Evolutionary conservation across 305 asterid genomes (phyloP).

Genomic region (Caryopteris hybrid): DNA sequence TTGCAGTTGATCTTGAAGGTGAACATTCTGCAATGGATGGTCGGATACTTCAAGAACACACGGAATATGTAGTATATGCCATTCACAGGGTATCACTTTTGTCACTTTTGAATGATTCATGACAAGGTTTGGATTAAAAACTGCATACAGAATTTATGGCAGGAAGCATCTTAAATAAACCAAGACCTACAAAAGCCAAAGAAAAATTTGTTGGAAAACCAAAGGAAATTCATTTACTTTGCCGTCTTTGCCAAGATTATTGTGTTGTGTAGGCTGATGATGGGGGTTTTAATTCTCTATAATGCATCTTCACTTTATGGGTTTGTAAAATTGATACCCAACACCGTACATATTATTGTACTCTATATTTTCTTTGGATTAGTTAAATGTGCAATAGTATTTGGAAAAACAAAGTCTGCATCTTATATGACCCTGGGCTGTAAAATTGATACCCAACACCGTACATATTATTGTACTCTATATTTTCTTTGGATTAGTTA

Average conservation of each 20-base stretch:
- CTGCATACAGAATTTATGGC: slow-evolving; percentile 5
- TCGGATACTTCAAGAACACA: slow-evolving; percentile 91
- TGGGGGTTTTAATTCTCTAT: slow-evolving; percentile 4
- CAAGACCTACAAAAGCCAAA: slow-evolving; percentile 1
- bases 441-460: neutral
- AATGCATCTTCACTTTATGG: neutral
- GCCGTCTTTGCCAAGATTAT: neutral
- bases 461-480: neutral
- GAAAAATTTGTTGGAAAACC: neutral
- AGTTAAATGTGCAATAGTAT: slow-evolving; percentile 1
- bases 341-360: neutral
- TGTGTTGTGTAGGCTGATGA: slow-evolving; percentile 15
- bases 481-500: slow-evolving; percentile 8
- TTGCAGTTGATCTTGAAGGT: slow-evolving; percentile 97
- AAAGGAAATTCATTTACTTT: neutral
- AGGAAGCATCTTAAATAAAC: neutral
- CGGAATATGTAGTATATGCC: slow-evolving; percentile 95
- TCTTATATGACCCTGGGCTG: neutral
- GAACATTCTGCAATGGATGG: slow-evolving; percentile 99
- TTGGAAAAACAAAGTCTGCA: neutral
- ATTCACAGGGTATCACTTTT: slow-evolving; percentile 85
- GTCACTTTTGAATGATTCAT: slow-evolving; percentile 27
- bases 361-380: slow-evolving; percentile 5
- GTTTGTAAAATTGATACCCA: neutral
- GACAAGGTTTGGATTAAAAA: slow-evolving; percentile 5